These are phyloP conservation scores for Mycena pura DNA, from an alignment of 768 basidiomycete genomes.

Conservation along the genomic window DNA sequence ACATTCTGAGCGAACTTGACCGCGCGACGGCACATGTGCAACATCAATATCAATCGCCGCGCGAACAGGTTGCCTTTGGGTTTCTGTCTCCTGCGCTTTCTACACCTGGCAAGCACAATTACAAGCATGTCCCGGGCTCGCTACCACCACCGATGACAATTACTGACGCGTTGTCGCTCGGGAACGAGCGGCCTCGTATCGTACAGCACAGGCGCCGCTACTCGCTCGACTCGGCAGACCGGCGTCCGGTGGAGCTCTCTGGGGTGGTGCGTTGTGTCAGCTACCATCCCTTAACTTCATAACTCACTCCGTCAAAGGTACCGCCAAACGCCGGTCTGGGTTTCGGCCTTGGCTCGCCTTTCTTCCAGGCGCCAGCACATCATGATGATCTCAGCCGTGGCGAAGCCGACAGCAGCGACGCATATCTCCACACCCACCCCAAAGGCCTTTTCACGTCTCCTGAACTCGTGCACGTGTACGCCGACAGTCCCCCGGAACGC, in stretches of 20 bases:
- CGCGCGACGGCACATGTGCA: no score
- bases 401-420: conserved; percentile 1
- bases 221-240: conserved; percentile 16
- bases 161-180: no score
- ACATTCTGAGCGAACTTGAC: background rate
- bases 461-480: no score
- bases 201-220: conserved; percentile 7
- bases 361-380: conserved; percentile 8
- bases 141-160: no score
- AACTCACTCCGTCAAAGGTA: background rate
- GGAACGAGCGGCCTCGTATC: background rate
- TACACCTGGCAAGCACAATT: no score
- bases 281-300: no score
- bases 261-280: background rate
- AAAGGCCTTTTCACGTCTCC: conserved; percentile 2
- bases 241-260: background rate
- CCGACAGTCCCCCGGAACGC: conserved; percentile 1
- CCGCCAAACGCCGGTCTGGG: conserved; percentile 12
- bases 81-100: no score
- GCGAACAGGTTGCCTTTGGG: no score
- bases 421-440: background rate
- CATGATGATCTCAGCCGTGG: background rate
- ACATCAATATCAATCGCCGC: no score
- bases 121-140: no score
- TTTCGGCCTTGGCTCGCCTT: conserved; percentile 22